phyloP scores from a whole-genome alignment of 805 yeast genomes.

The Metschnikowia picachoensis region DNA sequence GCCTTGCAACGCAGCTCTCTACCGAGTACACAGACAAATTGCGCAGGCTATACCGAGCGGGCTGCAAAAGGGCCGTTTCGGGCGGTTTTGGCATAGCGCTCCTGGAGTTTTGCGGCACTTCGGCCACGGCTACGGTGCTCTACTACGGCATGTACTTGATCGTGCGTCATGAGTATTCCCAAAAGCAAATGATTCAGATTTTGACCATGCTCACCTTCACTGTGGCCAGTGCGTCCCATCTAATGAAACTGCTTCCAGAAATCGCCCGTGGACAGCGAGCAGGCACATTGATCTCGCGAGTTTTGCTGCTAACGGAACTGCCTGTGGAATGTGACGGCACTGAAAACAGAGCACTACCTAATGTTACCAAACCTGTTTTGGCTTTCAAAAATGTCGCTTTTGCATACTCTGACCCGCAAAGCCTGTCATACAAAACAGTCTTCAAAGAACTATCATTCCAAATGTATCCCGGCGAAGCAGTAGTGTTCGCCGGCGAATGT shows the following conservation, averaged over 20 bases:
- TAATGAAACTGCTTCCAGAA: constrained; percentile 70
- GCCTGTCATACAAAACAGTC: constrained; percentile 22
- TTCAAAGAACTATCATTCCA: constrained; percentile 42
- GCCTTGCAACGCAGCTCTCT: constrained; percentile 48
- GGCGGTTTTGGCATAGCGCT: constrained; percentile 68
- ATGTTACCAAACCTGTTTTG: constrained; percentile 22
- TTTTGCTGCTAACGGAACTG: constrained; percentile 35
- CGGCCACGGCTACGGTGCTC: constrained; percentile 68
- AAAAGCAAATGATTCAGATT: constrained; percentile 61
- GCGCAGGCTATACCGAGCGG: constrained; percentile 31
- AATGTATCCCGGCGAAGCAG: constrained; percentile 44
- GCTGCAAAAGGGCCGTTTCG: constrained; percentile 49
- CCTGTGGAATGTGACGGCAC: constrained; percentile 25
- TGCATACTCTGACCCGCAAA: constrained; percentile 36
- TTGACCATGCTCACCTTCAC: constrained; percentile 73
- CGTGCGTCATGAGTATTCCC: constrained; percentile 50
- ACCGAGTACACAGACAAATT: constrained; percentile 31
- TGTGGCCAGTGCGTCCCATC: constrained; percentile 54
- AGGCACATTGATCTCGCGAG: constrained; percentile 45
- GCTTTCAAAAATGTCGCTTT: constrained; percentile 51
- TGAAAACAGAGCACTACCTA: neutral
- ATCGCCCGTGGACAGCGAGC: constrained; percentile 77
- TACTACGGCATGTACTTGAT: constrained; percentile 80
- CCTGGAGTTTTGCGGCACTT: constrained; percentile 48
- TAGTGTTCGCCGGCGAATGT: constrained; percentile 78